Evolutionary conservation across 208 protist genomes (phyloP), one percentile per base, ranked within the genome.

Genomic region (Porcisia hertigi): DNA sequence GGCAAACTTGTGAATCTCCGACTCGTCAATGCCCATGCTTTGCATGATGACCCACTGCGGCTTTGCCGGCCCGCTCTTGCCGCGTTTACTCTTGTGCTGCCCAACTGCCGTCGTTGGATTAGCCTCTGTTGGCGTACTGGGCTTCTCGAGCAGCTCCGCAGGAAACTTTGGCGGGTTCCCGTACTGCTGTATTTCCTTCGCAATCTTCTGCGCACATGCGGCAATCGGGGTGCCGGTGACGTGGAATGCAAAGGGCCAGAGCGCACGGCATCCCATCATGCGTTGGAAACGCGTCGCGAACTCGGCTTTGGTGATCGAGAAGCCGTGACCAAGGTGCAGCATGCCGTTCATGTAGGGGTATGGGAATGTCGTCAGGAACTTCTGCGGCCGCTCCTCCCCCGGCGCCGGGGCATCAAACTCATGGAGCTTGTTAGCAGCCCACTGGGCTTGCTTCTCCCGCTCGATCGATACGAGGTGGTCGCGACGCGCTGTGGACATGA

Each of bases 231-330:
- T 99, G 76, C 99, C 99, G 0, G 99, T 99, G 81, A 99, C 99
- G 86, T 99, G 99, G 84, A 99, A 99, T 14, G 87, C 99, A 84
- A 99, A 99, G n/a, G 99, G 99, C 89, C 99, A 99, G n/a, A 99
- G 90, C 6, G 93, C 94, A 36, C 93, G 81, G 76, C 98, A 95
- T 30, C 99, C 99, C 81, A 98, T 95, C 86, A 99, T 92, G 59
- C 97, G 96, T 88, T 99, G 90, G 80, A 98, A 99, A 73, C 98
- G 93, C 39, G 94, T 98, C 41, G 97, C 93, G 81, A 99, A 99
- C 88, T 99, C 99, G 41, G 96, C 84, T 90, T 99, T 99, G 60
- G 99, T 99, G 25, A 99, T 72, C 30, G 99, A 99, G 89, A 99
- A 99, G 30, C 93, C 92, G 85, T 99, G 99, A 6, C 99, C 99